phyloP scores from a whole-genome alignment of 2,329 filamentous ascomycete genomes.

The Pseudogymnoascus sp. region DNA sequence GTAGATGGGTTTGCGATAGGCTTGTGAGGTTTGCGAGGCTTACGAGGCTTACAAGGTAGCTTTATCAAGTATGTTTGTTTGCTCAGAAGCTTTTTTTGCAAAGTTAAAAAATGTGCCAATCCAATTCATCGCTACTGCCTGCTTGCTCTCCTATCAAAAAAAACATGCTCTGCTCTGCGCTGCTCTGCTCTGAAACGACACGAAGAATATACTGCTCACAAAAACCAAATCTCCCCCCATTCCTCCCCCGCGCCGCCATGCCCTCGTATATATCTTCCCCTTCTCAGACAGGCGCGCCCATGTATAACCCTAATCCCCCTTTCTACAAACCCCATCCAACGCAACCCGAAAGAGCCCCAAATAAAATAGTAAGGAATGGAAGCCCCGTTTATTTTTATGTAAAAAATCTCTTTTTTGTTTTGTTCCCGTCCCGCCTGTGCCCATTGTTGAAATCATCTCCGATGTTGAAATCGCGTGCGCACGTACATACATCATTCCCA shows the following conservation, averaged over 20 bases:
- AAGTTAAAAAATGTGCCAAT: not conserved
- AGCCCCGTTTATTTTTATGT: not conserved
- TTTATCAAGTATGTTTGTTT: too few relatives aligned
- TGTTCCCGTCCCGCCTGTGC: not conserved
- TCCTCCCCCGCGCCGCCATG: not conserved
- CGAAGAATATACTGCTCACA: not conserved
- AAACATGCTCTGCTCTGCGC: not conserved
- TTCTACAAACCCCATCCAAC: not conserved
- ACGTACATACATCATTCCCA: slow-evolving; percentile 6
- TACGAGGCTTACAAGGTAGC: too few relatives aligned
- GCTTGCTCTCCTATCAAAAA: not conserved
- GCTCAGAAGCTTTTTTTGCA: not conserved
- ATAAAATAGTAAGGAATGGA: not conserved
- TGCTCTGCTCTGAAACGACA: not conserved
- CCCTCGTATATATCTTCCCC: not conserved
- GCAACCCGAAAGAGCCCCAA: not conserved
- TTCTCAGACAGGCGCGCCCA: not conserved
- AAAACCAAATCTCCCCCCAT: not conserved
- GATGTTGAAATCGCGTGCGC: slow-evolving; percentile 7
- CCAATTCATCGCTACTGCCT: slow-evolving; percentile 3
- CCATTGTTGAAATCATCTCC: slow-evolving; percentile 8
- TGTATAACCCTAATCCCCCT: not conserved
- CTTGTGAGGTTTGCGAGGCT: not conserved
- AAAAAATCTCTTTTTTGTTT: not conserved
- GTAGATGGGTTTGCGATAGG: not conserved